Conservation (phyloP, 2,329 filamentous ascomycete genomes). For the Ambrosiella xylebori region DNA sequence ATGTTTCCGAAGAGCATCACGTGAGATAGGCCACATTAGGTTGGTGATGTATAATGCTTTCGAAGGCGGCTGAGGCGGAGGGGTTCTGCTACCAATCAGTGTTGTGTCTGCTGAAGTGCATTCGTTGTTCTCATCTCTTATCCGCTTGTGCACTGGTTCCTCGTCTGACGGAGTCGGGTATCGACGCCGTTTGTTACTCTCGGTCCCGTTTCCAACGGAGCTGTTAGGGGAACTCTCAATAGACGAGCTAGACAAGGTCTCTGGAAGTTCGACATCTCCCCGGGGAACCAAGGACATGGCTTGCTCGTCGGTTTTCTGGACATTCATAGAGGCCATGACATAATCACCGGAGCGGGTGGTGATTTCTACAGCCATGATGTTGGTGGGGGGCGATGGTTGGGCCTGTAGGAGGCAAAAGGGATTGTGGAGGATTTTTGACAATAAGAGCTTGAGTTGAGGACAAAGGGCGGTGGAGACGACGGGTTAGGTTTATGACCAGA, state of each 20-base stretch:
- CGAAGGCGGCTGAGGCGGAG: conserved; percentile 52
- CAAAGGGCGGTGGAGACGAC: neutral
- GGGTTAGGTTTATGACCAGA: too few species aligned
- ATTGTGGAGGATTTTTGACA: neutral
- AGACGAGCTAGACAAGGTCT: neutral
- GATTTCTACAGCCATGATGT: neutral
- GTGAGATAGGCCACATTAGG: conserved; percentile 71
- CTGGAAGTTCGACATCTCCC: neutral
- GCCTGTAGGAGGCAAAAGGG: neutral
- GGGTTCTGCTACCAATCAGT: neutral
- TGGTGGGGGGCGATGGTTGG: neutral
- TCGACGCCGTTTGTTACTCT: conserved; percentile 4
- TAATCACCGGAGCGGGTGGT: neutral
- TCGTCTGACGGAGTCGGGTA: neutral
- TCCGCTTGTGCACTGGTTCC: conserved; percentile 3
- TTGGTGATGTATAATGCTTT: conserved; percentile 74
- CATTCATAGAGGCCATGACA: neutral
- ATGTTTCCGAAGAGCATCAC: conserved; percentile 47
- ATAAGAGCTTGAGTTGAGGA: neutral
- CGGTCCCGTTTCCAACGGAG: neutral
- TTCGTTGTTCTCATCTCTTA: conserved; percentile 14
- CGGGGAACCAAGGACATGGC: neutral
- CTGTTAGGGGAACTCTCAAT: conserved; percentile 1
- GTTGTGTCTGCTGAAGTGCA: neutral
- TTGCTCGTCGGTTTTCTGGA: neutral